Conservation (phyloP, 169 alveolate species). For the Plasmodium vivax region DNA sequence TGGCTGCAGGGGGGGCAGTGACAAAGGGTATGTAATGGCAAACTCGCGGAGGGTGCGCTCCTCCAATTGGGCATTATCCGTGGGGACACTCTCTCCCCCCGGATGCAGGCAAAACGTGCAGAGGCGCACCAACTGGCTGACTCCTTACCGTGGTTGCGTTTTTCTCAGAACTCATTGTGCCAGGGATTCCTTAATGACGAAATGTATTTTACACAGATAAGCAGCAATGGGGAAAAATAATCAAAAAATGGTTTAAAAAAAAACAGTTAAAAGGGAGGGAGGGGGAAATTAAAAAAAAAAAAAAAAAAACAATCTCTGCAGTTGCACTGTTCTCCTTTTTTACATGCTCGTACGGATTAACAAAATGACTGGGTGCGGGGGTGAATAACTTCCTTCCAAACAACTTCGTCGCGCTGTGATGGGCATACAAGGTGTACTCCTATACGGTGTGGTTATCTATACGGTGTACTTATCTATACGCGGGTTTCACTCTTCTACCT, state of each 20-base stretch:
- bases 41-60: neutral
- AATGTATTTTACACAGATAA: neutral
- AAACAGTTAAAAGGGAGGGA: neutral
- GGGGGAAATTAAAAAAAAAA: neutral
- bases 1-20: constrained; percentile 63
- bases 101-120: neutral
- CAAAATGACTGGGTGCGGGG: neutral
- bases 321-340: neutral
- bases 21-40: neutral
- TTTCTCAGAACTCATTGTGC: constrained; percentile 69
- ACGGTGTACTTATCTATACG: neutral
- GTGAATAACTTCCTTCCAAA: neutral
- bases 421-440: neutral
- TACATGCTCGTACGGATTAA: neutral
- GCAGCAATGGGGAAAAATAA: neutral
- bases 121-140: neutral
- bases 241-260: constrained; percentile 7
- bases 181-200: neutral
- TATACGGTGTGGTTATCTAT: neutral
- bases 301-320: neutral
- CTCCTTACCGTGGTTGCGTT: constrained; percentile 65
- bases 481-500: neutral
- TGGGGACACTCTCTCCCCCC: neutral
- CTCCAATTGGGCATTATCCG: neutral
- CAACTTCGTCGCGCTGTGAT: neutral